Evolutionary conservation across 441 rosid species (phyloP), one percentile per base, ranked within the genome.

Genomic region (Kokia cookei): DNA sequence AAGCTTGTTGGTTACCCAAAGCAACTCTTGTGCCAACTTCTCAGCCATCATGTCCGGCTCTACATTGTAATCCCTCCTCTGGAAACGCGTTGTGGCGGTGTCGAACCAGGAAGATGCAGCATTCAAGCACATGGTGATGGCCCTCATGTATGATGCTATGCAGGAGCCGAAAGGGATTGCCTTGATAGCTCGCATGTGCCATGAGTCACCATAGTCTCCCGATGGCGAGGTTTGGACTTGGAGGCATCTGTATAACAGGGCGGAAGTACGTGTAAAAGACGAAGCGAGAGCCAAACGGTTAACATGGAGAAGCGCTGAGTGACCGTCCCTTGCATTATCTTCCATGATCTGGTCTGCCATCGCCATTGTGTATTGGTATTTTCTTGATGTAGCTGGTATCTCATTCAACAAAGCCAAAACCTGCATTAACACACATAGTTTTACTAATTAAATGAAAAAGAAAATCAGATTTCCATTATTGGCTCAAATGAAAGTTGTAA

Each of bases 301-400:
- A 51, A 93, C 89, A n/a, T 87, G 76, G n/a, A 86, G 71, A 24
- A 93, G 87, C 14, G 88, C 89, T 27, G 22, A 19, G 58, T 86
- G 79, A 50, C 84, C 78, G 40, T 84, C 77, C 14, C 77, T 69
- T 48, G 86, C 84, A 62, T 93, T 90, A 3, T 86, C 98, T 60
- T 89, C 93, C 90, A 93, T 84, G 70, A 90, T 88, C 76, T 86
- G 88, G 75, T 90, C 95, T 0, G 93, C 95, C 98, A 91, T 85
- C 65, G 88, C 80, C 90, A 89, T 79, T 53, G 90, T 80, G 65
- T 87, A 89, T 50, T 87, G 97, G 84, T 90, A 93, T 76, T 91
- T 93, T 63, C 87, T 77, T 74, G 97, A 89, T 5, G 82, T 82
- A 22, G 90, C 88, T 12, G 93, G 98, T 29, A 90, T 86, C 76